These are phyloP conservation scores for Alternaria triticina DNA, from an alignment of 2,329 filamentous ascomycete species.

Conservation along the genomic window DNA sequence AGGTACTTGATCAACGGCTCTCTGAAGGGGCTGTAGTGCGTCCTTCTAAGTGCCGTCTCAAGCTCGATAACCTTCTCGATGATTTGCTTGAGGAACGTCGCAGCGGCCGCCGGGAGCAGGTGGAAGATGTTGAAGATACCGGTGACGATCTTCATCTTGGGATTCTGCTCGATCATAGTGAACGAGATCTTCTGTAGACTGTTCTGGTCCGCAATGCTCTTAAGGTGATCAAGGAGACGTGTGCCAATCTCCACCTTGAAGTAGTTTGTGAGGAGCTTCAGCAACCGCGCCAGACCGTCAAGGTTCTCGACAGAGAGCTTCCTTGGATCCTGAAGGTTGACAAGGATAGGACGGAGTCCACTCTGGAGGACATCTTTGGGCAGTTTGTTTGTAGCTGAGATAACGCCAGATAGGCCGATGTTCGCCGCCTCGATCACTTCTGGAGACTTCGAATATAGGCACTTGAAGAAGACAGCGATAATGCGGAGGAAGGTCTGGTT, in stretches of 20 bases:
- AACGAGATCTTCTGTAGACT: constrained; percentile 91
- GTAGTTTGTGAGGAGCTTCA: constrained; percentile 94
- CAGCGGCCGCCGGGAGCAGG: constrained; percentile 87
- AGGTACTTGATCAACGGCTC: constrained; percentile 90
- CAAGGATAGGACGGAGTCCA: constrained; percentile 90
- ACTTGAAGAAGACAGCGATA: constrained; percentile 97
- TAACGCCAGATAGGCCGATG: constrained; percentile 83
- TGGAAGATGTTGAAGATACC: constrained; percentile 98
- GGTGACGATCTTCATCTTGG: constrained; percentile 91
- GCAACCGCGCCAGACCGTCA: constrained; percentile 85
- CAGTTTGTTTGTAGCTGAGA: constrained; percentile 87
- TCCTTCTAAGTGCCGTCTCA: constrained; percentile 83
- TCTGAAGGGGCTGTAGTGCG: constrained; percentile 89
- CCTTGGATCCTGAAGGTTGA: constrained; percentile 93
- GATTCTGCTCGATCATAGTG: constrained; percentile 89
- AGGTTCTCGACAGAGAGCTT: constrained; percentile 86
- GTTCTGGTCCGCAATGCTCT: constrained; percentile 81
- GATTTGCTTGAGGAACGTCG: constrained; percentile 87
- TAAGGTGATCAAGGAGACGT: constrained; percentile 91
- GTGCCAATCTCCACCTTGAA: constrained; percentile 99
- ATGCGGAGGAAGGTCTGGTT: constrained; percentile 70
- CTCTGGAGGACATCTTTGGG: constrained; percentile 96
- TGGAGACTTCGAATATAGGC: constrained; percentile 88
- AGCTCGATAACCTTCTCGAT: constrained; percentile 90
- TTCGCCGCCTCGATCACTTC: constrained; percentile 95